Percentiles rank a stretch among this genome's conserved stretches.
Evolutionary conservation across 1,284 basidiomycete species (phyloP).

Genomic region (Pseudozyma tsukubaensis): DNA sequence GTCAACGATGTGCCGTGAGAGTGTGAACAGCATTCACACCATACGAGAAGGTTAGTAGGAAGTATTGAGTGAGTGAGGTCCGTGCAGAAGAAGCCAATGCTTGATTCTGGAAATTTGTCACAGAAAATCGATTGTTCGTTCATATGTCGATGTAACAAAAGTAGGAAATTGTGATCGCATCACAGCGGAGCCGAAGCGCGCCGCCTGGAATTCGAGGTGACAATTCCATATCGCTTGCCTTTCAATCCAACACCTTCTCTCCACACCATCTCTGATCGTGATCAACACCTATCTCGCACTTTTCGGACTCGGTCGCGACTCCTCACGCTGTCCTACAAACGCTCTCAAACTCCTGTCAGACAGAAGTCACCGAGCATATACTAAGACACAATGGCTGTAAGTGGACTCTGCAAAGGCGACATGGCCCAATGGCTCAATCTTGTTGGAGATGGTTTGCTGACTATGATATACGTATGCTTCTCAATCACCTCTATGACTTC

Average conservation of each 20-base stretch:
- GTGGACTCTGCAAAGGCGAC: neutral
- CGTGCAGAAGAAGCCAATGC: too few relatives aligned
- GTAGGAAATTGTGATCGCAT: slow-evolving; percentile 29
- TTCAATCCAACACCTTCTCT: neutral
- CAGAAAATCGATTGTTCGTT: too few relatives aligned
- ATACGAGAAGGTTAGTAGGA: neutral
- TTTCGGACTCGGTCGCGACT: too few relatives aligned
- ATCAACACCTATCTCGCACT: neutral
- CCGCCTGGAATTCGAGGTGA: slow-evolving; percentile 24
- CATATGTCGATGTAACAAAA: neutral
- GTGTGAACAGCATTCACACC: too few relatives aligned
- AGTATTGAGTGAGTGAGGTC: neutral
- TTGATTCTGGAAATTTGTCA: too few relatives aligned
- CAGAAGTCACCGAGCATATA: neutral
- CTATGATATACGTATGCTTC: neutral
- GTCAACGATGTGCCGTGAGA: too few relatives aligned
- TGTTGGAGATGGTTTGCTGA: neutral
- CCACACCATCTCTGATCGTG: slow-evolving; percentile 6
- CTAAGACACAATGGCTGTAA: slow-evolving; percentile 36
- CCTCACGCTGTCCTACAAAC: too few relatives aligned
- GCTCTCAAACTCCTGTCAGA: too few relatives aligned
- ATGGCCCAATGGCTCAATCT: neutral
- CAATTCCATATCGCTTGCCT: neutral
- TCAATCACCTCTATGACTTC: neutral
- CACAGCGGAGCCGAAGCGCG: slow-evolving; percentile 36